Conservation (phyloP, 805 yeast species). For the Isabelozyma rhagii region DNA sequence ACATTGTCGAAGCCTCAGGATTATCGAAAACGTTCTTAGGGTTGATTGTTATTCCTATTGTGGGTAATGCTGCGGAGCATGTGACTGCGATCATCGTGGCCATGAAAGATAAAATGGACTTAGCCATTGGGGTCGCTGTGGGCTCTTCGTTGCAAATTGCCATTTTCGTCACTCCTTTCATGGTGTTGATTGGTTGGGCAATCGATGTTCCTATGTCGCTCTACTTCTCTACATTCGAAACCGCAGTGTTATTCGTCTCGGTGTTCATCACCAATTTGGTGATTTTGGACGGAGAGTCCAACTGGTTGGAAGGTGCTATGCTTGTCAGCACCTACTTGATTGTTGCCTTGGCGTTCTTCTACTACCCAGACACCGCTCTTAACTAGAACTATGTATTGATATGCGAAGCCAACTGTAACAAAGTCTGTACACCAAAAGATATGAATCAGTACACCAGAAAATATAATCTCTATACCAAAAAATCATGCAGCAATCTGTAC, state of each 20-base stretch:
- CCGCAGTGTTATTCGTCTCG: slow-evolving; percentile 85
- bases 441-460: too few relatives aligned
- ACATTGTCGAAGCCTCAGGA: slow-evolving; percentile 77
- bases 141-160: slow-evolving; percentile 97
- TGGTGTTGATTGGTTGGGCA: slow-evolving; percentile 93
- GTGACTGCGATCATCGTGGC: slow-evolving; percentile 96
- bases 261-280: slow-evolving; percentile 85
- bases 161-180: slow-evolving; percentile 89
- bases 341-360: slow-evolving; percentile 86
- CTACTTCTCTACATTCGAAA: slow-evolving; percentile 89
- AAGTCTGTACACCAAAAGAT: too few relatives aligned
- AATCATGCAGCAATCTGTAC: too few relatives aligned
- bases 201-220: slow-evolving; percentile 90
- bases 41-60: slow-evolving; percentile 88
- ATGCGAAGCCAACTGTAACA: neutral
- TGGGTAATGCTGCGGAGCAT: slow-evolving; percentile 98
- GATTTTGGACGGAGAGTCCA: slow-evolving; percentile 89
- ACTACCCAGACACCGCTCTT: slow-evolving; percentile 61
- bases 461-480: too few relatives aligned
- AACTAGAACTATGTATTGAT: neutral
- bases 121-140: slow-evolving; percentile 94
- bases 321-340: slow-evolving; percentile 81
- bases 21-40: slow-evolving; percentile 94
- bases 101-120: slow-evolving; percentile 93
- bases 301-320: slow-evolving; percentile 97